Evolutionary conservation across 2,329 filamentous ascomycete genomes (phyloP), one percentile per base, ranked within the genome.

Genomic region (Alternaria ventricosa): DNA sequence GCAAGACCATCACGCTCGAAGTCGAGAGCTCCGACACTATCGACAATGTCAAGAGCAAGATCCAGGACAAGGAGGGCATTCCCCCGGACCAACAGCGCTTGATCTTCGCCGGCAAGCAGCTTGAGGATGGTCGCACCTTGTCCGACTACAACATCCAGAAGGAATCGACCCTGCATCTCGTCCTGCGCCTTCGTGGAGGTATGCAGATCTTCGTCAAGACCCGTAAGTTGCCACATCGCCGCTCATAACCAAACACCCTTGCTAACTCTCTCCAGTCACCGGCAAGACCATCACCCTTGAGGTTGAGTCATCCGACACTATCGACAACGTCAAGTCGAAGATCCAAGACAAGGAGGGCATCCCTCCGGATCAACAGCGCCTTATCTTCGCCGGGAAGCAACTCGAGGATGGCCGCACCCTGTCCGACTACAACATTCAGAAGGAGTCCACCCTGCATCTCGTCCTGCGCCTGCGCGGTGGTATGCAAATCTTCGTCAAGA

Each of bases 71-170:
- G 89, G 94, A 97, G 82, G 94, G 94, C 50, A 97, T 97, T 62
- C 95, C 95, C 47, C 95, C 95, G 7, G 95, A 97, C 80, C 95
- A 98, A 83, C 95, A 98, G 86, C 95, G 95, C 74, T 82, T 98
- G 75, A 97, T 97, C 82, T 98, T 97, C 75, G 95, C 95, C 47
- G 95, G 94, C 69, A 97, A 97, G 87, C 94, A 97, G 82, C 91
- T 97, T 5, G 95, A 98, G 82, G 95, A 98, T 75, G 95, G 95
- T 67, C 93, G 94, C 64, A 97, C 94, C 51, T 85, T 97, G 1
- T 91, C 89, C 71, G 94, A 97, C 80, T 97, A 97, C 88, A 97
- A 97, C 84, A 97, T 97, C 56, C 94, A 97, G 83, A 97, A 97
- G 81, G 82, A 85, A 81, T 89, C 87, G 1, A 93, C 90, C 12